Conservation (phyloP, 345 rosid species). For the Luvunga scandens region DNA sequence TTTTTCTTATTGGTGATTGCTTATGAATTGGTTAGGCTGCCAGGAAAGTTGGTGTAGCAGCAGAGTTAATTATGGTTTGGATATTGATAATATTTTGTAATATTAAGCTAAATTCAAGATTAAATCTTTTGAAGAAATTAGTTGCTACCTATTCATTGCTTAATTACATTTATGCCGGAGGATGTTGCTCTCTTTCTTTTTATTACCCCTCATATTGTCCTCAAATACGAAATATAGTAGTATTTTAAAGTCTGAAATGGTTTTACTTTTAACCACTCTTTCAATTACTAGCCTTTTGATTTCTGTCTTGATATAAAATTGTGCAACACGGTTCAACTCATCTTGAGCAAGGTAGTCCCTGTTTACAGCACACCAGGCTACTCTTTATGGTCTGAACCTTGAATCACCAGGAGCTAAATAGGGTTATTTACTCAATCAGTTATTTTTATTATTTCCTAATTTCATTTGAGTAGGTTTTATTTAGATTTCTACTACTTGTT, state of each 20-base stretch:
- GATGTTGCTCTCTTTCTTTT: not conserved
- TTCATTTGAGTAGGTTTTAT: no score
- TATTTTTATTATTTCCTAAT: no score
- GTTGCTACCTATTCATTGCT: not conserved
- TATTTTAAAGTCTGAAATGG: not conserved
- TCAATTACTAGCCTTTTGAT: not conserved
- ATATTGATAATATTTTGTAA: not conserved
- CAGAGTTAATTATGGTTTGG: not conserved
- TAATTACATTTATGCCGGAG: not conserved
- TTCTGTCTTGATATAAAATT: not conserved
- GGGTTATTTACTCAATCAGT: no score
- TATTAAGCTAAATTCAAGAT: not conserved
- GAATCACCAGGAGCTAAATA: no score
- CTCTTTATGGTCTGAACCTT: not conserved
- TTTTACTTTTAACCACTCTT: not conserved
- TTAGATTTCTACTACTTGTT: no score
- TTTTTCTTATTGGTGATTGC: not conserved
- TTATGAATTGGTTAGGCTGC: not conserved
- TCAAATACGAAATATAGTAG: not conserved
- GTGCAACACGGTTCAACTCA: not conserved
- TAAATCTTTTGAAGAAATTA: not conserved
- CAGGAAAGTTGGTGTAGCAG: not conserved
- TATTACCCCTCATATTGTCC: not conserved
- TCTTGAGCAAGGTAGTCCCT: not conserved
- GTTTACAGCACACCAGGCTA: not conserved